Conservation (phyloP, 2,329 filamentous ascomycete species). For the Colletotrichum simmondsii region DNA sequence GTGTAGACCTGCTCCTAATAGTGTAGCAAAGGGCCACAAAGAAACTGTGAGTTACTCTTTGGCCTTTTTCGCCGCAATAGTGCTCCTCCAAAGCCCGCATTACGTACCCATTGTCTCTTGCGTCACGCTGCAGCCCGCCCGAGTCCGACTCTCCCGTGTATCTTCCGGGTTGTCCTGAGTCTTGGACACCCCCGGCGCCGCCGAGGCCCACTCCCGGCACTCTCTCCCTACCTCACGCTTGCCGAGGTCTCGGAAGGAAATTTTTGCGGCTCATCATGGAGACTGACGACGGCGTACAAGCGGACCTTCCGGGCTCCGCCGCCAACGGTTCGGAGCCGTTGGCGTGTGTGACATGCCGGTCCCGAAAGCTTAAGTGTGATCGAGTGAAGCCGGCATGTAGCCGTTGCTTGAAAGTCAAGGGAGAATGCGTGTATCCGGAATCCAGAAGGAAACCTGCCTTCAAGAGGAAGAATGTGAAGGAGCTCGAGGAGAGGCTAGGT, state of each 20-base stretch:
- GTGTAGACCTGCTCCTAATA: not conserved
- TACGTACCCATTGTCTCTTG: slow-evolving; percentile 9
- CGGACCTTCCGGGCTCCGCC: slow-evolving; percentile 22
- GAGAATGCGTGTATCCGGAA: slow-evolving; percentile 89
- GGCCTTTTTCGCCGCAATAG: not conserved
- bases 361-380: slow-evolving; percentile 89
- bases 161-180: slow-evolving; percentile 1
- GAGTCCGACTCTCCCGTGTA: not conserved
- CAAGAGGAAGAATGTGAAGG: slow-evolving; percentile 90
- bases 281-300: slow-evolving; percentile 29
- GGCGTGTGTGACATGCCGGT: slow-evolving; percentile 85
- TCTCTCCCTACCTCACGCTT: not conserved
- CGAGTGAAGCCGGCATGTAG: slow-evolving; percentile 81
- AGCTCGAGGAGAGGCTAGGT: slow-evolving; percentile 89
- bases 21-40: not conserved
- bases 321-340: slow-evolving; percentile 58
- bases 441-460: slow-evolving; percentile 88
- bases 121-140: not conserved
- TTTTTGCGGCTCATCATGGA: slow-evolving; percentile 33
- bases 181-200: not conserved
- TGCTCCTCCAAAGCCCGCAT: not conserved
- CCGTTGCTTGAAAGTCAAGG: slow-evolving; percentile 79
- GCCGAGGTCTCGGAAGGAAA: slow-evolving; percentile 8
- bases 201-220: slow-evolving; percentile 23
- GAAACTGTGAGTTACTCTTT: not conserved